phyloP scores from a whole-genome alignment of 2,329 filamentous ascomycete species.

The Diaporthe helianthi region DNA sequence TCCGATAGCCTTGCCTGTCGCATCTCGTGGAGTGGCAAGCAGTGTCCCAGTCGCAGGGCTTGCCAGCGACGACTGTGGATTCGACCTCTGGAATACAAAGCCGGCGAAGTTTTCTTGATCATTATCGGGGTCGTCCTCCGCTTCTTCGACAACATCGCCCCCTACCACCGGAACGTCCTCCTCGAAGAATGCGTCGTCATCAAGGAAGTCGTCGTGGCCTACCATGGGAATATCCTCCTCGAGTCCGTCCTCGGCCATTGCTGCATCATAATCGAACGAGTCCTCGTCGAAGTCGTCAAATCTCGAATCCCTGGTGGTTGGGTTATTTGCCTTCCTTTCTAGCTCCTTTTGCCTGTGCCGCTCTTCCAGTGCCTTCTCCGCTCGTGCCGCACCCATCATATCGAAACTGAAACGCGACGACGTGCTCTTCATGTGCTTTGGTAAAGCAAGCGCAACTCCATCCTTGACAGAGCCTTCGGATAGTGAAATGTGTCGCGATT shows the following conservation, averaged over 20 bases:
- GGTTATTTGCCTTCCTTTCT: slow-evolving; percentile 59
- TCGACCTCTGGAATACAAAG: slow-evolving; percentile 64
- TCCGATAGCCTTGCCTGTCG: slow-evolving; percentile 61
- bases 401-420: slow-evolving; percentile 85
- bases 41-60: slow-evolving; percentile 58
- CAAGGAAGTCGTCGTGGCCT: slow-evolving; percentile 49
- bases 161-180: slow-evolving; percentile 34
- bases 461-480: slow-evolving; percentile 56
- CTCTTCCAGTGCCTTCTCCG: slow-evolving; percentile 75
- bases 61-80: slow-evolving; percentile 56
- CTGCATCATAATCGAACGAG: slow-evolving; percentile 65
- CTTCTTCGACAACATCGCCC: slow-evolving; percentile 37
- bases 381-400: slow-evolving; percentile 73
- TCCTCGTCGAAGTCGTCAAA: slow-evolving; percentile 71
- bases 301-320: slow-evolving; percentile 54
- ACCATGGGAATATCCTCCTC: slow-evolving; percentile 71
- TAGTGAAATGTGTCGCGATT: slow-evolving; percentile 61
- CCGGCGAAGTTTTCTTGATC: slow-evolving; percentile 68
- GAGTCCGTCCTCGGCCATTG: slow-evolving; percentile 69
- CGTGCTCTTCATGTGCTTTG: slow-evolving; percentile 75
- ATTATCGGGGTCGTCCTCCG: slow-evolving; percentile 55
- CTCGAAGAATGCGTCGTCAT: slow-evolving; percentile 41
- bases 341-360: slow-evolving; percentile 72
- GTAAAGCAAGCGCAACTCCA: slow-evolving; percentile 55
- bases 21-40: slow-evolving; percentile 61